Percentiles rank a stretch among this genome's conserved stretches.
phyloP scores from a whole-genome alignment of 768 basidiomycete species.

The Lactifluus pinguis region DNA sequence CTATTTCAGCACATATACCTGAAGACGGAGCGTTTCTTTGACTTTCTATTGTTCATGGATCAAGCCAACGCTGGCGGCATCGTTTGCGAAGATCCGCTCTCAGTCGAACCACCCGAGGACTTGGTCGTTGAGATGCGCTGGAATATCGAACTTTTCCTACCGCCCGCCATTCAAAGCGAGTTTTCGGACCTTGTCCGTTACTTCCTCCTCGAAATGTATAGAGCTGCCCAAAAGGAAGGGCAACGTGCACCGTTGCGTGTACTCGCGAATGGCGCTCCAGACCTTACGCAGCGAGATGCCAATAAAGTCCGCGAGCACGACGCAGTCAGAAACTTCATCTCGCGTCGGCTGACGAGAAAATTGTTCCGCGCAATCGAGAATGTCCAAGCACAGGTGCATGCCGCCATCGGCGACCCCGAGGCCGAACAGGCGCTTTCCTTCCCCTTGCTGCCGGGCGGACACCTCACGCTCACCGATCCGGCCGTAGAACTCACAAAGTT shows the following conservation, averaged over 20 bases:
- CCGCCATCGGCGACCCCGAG: conserved; percentile 48
- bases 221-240: conserved; percentile 53
- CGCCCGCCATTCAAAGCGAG: conserved; percentile 67
- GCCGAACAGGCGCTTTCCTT: conserved; percentile 58
- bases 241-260: conserved; percentile 64
- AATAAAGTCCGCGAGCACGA: conserved; percentile 64
- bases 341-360: conserved; percentile 70
- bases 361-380: conserved; percentile 62
- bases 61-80: conserved; percentile 85
- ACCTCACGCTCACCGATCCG: conserved; percentile 71
- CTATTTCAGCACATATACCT: conserved; percentile 91
- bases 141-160: conserved; percentile 89
- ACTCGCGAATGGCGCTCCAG: conserved; percentile 56
- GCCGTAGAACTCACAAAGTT: conserved; percentile 86
- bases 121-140: conserved; percentile 76
- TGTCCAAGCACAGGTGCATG: conserved; percentile 51
- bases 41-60: conserved; percentile 95
- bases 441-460: conserved; percentile 80
- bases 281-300: conserved; percentile 55
- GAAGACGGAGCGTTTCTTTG: conserved; percentile 81
- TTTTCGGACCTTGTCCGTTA: conserved; percentile 66
- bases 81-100: conserved; percentile 71
- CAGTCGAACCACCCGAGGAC: conserved; percentile 57
- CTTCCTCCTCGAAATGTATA: conserved; percentile 82
- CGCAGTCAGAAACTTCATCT: conserved; percentile 63